These are phyloP conservation scores for Adansonia grandidieri DNA, from an alignment of 441 rosid species.

Conservation along the genomic window DNA sequence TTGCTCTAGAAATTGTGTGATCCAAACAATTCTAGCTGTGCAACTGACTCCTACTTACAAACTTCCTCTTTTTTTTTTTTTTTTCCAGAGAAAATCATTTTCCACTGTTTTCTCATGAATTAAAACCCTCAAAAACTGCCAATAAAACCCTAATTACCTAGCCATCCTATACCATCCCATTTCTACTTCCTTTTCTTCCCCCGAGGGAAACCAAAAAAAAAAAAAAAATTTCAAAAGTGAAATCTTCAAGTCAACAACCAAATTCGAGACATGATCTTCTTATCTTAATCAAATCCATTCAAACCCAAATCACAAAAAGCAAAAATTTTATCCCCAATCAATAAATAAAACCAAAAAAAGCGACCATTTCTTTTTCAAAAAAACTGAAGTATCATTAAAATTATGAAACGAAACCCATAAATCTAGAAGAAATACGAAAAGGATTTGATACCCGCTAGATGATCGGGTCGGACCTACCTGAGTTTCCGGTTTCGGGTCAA, in stretches of 20 bases:
- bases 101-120: neutral
- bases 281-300: neutral
- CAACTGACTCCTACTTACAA: neutral
- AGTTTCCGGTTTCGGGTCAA: neutral
- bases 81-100: neutral
- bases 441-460: neutral
- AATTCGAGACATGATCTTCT: neutral
- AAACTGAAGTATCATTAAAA: neutral
- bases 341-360: neutral
- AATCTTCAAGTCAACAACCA: neutral
- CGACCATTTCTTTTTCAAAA: neutral
- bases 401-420: neutral
- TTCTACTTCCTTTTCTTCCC: neutral
- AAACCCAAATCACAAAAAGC: neutral
- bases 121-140: neutral
- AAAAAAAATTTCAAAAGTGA: neutral
- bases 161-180: neutral
- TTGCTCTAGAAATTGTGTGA: neutral
- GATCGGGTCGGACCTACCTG: neutral
- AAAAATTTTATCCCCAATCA: neutral
- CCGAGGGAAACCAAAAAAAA: neutral
- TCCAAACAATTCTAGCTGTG: too few species aligned
- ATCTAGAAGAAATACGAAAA: neutral
- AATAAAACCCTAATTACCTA: neutral
- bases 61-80: too few species aligned